phyloP scores from a whole-genome alignment of 306 rosid genomes.

The Pueraria montana region DNA sequence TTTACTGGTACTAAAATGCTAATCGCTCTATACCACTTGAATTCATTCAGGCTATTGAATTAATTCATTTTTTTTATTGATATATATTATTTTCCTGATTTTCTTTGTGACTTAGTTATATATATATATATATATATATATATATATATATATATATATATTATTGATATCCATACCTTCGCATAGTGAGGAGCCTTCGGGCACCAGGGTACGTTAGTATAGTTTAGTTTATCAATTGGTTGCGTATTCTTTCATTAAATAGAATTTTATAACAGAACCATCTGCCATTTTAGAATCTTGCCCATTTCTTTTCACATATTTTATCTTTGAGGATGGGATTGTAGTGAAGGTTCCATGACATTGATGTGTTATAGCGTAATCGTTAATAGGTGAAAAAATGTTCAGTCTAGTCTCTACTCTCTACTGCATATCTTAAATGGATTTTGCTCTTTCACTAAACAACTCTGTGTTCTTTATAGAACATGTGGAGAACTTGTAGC shows the following conservation, averaged over 20 bases:
- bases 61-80: background rate
- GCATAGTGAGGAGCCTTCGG: too few relatives aligned
- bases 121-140: too few relatives aligned
- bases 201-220: too few relatives aligned
- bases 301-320: background rate
- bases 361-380: background rate
- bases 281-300: background rate
- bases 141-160: too few relatives aligned
- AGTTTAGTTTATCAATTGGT: background rate
- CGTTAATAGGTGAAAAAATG: background rate
- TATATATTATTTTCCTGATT: background rate
- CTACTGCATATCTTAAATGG: background rate
- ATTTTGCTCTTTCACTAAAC: background rate
- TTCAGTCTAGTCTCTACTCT: background rate
- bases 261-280: background rate
- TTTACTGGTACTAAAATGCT: background rate
- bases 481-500: background rate
- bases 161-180: too few relatives aligned
- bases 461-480: background rate
- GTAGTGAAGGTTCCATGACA: background rate
- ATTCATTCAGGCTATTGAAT: background rate
- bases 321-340: background rate
- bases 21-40: background rate
- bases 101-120: too few relatives aligned
- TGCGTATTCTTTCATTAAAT: background rate